Percentiles rank a stretch among this genome's conserved stretches.
phyloP scores from a whole-genome alignment of 192 early-diverging fungal species.

The Coemansia sp. region DNA sequence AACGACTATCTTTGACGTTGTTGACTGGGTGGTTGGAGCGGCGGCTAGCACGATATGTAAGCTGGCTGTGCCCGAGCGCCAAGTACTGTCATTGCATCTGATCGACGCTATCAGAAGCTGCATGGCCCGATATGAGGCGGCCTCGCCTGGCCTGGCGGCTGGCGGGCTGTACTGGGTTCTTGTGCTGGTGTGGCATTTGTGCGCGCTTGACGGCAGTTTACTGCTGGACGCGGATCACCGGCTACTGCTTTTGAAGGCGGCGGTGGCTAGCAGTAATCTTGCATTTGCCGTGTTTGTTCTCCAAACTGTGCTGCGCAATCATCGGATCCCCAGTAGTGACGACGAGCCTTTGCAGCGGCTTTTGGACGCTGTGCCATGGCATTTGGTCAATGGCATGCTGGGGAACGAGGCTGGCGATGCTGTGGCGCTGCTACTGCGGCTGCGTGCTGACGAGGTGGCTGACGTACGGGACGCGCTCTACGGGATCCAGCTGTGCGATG shows the following conservation, averaged over 20 bases:
- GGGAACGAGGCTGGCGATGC: slow-evolving; percentile 1
- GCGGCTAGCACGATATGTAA: slow-evolving; percentile 9
- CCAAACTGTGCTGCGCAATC: slow-evolving; percentile 13
- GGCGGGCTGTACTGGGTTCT: slow-evolving; percentile 31
- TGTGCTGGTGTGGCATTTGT: slow-evolving; percentile 33
- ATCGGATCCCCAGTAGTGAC: background rate
- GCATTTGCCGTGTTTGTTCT: slow-evolving; percentile 23
- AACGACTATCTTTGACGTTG: background rate
- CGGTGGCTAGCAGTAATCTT: slow-evolving; percentile 26
- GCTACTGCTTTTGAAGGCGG: slow-evolving; percentile 30
- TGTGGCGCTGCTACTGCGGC: background rate
- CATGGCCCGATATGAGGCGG: background rate
- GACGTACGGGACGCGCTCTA: slow-evolving; percentile 10
- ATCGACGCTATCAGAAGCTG: background rate
- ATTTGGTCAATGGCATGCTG: slow-evolving; percentile 1
- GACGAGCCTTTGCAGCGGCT: background rate
- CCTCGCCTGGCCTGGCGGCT: background rate
- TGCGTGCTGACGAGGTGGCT: background rate
- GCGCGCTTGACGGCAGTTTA: background rate
- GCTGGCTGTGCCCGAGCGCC: slow-evolving; percentile 1
- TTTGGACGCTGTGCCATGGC: slow-evolving; percentile 3
- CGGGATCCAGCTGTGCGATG: background rate
- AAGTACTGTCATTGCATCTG: slow-evolving; percentile 3
- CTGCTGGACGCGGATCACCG: background rate
- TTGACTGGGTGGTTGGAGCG: slow-evolving; percentile 8